Evolutionary conservation across 805 yeast species (phyloP), one percentile per base, ranked within the genome.

Genomic region (Candida namnaoensis): DNA sequence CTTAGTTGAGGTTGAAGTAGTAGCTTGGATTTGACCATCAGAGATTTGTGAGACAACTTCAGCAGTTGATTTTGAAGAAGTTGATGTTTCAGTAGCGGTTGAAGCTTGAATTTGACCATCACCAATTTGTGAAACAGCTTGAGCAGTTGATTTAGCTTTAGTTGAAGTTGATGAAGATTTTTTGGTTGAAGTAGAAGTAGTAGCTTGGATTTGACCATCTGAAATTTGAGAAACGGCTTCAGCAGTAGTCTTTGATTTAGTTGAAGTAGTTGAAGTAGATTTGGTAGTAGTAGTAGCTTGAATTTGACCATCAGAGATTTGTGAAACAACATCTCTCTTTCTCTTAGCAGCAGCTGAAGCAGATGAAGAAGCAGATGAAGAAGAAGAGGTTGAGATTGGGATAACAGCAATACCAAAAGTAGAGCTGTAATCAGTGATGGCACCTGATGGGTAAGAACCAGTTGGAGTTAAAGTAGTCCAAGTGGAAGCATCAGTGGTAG

Each of bases 11-110:
- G 68, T 47, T 32, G 62, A 51, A 35, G 73, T 57, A 36, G 72
- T 60, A 41, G 69, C 69, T 53, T 66, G 82, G 56, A 76, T 65
- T 62, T 77, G 82, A 56, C 82, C 82, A 50, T 78, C 83, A 50
- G 68, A 72, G 44, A 74, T 76, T 58, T 73, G 79, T 48, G 73
- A 58, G 38, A 74, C 62, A 39, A 59, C 69, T 24, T 49, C 41
- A 30, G 44, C 34, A 32, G 51, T 42, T 15, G 45, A 36, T 7
- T 43, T 27, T 19, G 28, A 9, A 9, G 32, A 30, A 12, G 32
- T 30, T 9, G 53, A 41, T 36, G 45, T n/a, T 28, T 52, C 50
- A 30, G 44, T 41, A 33, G 47, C 34, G 44, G 45, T 40, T 32
- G 57, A 42, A 14, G 54, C 52, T 43, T 53, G 55, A 36, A 52